A percentile compares a stretch with the other conserved stretches of the same genome.
These are phyloP conservation scores for Colletotrichum melonis DNA, from an alignment of 2,329 filamentous ascomycete species.

Conservation along the genomic window DNA sequence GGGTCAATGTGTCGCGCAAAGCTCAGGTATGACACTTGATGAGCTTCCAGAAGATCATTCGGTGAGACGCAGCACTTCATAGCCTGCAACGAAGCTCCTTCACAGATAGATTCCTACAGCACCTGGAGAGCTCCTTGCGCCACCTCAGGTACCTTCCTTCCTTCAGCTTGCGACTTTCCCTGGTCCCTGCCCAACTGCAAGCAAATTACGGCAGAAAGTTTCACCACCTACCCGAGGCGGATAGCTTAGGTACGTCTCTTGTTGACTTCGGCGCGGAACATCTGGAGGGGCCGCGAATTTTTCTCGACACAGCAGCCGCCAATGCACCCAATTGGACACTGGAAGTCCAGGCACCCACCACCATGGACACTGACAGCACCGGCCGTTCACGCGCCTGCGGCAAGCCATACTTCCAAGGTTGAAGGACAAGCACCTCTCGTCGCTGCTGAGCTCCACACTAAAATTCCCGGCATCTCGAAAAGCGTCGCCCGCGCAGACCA, in stretches of 20 bases:
- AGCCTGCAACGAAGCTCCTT: slow-evolving; percentile 8
- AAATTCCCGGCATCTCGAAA: slow-evolving; percentile 36
- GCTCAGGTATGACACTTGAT: background rate
- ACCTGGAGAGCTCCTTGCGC: background rate
- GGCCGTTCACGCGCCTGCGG: slow-evolving; percentile 5
- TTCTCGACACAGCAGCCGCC: slow-evolving; percentile 14
- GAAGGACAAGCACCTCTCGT: background rate
- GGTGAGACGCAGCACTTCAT: slow-evolving; percentile 4
- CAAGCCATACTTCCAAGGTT: slow-evolving; percentile 1
- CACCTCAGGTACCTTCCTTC: background rate
- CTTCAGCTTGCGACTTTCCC: background rate
- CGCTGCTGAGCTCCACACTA: slow-evolving; percentile 31
- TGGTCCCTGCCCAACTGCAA: background rate
- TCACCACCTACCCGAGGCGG: slow-evolving; percentile 10
- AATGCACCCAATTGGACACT: slow-evolving; percentile 17
- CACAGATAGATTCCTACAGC: background rate
- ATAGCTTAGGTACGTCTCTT: background rate
- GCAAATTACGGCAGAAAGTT: slow-evolving; percentile 1
- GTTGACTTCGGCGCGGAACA: slow-evolving; percentile 32
- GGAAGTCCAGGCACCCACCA: background rate
- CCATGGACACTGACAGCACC: background rate
- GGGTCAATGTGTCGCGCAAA: background rate
- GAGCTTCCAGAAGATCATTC: background rate
- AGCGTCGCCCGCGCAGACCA: slow-evolving; percentile 17
- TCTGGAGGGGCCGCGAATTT: background rate